A percentile compares a stretch with the other conserved stretches of the same genome.
These are phyloP conservation scores for Fusarium metavorans DNA, from an alignment of 2,329 filamentous ascomycete species.

Conservation along the genomic window DNA sequence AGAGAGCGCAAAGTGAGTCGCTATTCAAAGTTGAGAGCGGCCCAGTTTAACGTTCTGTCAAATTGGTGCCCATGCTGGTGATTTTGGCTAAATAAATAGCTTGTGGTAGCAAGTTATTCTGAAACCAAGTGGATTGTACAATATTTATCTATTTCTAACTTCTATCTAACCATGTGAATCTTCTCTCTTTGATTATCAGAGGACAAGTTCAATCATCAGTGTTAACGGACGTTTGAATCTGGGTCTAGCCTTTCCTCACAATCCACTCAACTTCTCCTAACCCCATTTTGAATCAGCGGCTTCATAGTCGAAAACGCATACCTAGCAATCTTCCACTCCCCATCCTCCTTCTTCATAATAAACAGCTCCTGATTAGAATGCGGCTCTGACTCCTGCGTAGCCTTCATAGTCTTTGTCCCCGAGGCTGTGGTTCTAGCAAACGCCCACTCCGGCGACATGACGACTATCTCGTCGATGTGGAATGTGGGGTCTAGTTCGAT, in stretches of 20 bases:
- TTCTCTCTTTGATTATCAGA: accelerated
- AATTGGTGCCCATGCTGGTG: neutral
- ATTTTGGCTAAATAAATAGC: neutral
- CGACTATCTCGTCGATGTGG: neutral
- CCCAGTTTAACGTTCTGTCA: accelerated
- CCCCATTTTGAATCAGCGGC: slow-evolving; percentile 29
- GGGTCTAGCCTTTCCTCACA: neutral
- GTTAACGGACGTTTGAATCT: neutral
- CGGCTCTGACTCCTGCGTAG: neutral
- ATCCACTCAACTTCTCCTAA: neutral
- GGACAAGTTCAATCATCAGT: too few species aligned
- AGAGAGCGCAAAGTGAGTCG: neutral
- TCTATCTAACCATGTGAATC: neutral
- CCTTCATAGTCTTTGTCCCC: neutral
- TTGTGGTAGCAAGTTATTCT: neutral
- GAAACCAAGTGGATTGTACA: neutral
- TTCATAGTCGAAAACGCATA: slow-evolving; percentile 42
- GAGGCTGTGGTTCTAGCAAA: neutral
- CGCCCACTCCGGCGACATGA: neutral
- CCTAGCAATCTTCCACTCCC: slow-evolving; percentile 37
- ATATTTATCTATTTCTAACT: neutral
- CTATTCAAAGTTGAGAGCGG: neutral
- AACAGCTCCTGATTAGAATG: slow-evolving; percentile 36
- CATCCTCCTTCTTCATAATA: slow-evolving; percentile 30
- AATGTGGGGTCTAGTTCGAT: neutral